Base-by-base conservation (phyloP, 352 stramenopile genomes). In the Plasmopara viticola region DNA sequence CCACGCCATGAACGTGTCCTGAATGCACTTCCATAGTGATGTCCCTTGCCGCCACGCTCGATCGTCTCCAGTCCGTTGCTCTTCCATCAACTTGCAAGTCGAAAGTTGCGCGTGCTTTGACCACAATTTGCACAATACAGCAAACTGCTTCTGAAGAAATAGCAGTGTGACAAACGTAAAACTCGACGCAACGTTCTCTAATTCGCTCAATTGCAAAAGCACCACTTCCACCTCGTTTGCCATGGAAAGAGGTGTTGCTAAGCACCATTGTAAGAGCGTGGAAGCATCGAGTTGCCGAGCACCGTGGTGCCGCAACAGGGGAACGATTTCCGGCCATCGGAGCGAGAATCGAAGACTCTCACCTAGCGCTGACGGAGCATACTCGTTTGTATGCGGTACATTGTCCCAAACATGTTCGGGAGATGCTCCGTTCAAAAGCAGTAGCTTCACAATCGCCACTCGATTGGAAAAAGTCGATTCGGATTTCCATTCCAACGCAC, bases 381-480 rank as follows among this genome's bases (percentile, higher is more conserved):
- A 18, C 18, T 38, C 7, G 10, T 42, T 49, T 31, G 15, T 14
- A 40, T 44, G 34, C n/a, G 42, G 9, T 4, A 4, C 7, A 4
- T 17, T 42, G n/a, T 25, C 6, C 9, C 0, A 20, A 44, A 2
- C n/a, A 12, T 28, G 13, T 15, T 40, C 41, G 20, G 51, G 48
- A 46, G 44, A 15, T 3, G 56, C 66, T 5, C 69, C 69, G 29
- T 45, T 62, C 28, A 33, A 29, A 5, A 78, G 60, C 37, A 76
- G 33, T 9, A 72, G 17, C 17, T 65, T 41, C 13, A 74, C 56
- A 42, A 83, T 70, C 4, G 18, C 30, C 4, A 64, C 9, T 9
- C 60, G 59, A 35, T 34, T 14, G 20, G 28, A 7, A 14, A 44
- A 8, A 17, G 40, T 34, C 30, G 38, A 54, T 10, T 5, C 15